phyloP scores from a whole-genome alignment of 441 rosid species.

The Gossypium lobatum region DNA sequence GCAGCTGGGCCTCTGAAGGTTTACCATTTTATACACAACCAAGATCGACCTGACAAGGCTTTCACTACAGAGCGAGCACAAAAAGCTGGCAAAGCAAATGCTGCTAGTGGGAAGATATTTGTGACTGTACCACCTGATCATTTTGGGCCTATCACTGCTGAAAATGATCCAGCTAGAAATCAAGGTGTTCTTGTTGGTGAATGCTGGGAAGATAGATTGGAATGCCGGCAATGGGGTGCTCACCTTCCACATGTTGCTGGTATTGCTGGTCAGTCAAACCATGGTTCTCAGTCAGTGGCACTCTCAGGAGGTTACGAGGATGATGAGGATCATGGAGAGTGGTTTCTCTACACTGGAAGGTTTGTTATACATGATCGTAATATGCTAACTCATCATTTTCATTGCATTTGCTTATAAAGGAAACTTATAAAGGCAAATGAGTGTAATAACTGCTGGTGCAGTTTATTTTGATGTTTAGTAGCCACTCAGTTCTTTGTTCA shows the following conservation, averaged over 20 bases:
- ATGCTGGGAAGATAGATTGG: slow-evolving; percentile 62
- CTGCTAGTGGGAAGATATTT: slow-evolving; percentile 70
- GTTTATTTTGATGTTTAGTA: background rate
- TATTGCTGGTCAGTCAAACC: slow-evolving; percentile 65
- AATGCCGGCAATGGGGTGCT: slow-evolving; percentile 81
- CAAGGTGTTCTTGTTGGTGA: slow-evolving; percentile 84
- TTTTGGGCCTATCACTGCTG: slow-evolving; percentile 82
- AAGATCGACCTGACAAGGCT: slow-evolving; percentile 71
- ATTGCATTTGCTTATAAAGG: background rate
- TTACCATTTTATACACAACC: slow-evolving; percentile 48
- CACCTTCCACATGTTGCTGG: slow-evolving; percentile 80
- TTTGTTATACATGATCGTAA: slow-evolving; percentile 16
- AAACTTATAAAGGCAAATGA: background rate
- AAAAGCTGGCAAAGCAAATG: slow-evolving; percentile 76
- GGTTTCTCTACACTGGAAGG: slow-evolving; percentile 96
- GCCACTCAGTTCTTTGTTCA: background rate
- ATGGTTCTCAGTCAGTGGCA: slow-evolving; percentile 84
- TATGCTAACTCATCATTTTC: background rate
- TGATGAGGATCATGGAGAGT: slow-evolving; percentile 97
- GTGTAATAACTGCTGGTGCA: background rate
- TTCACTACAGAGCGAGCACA: slow-evolving; percentile 72
- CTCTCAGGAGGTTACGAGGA: slow-evolving; percentile 83
- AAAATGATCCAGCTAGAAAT: slow-evolving; percentile 66
- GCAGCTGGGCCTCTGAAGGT: slow-evolving; percentile 24
- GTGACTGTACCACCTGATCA: slow-evolving; percentile 70